A percentile compares a stretch with the other conserved stretches of the same genome.
phyloP scores from a whole-genome alignment of 2,329 filamentous ascomycete genomes.

The Arthrocladium fulminans region DNA sequence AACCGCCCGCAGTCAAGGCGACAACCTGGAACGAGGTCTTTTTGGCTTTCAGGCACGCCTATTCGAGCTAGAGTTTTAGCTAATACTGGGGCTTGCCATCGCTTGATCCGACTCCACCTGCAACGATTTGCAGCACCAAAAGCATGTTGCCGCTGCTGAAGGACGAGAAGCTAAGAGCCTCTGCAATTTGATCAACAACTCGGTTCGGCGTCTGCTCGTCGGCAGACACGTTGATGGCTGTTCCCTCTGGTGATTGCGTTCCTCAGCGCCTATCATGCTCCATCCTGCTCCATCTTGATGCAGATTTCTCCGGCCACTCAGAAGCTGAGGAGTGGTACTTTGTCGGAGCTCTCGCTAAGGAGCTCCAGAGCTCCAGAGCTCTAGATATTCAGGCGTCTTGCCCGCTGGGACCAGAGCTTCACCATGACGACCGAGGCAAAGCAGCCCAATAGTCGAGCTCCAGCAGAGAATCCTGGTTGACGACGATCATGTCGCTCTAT shows the following conservation, averaged over 20 bases:
- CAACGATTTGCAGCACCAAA: neutral
- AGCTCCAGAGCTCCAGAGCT: conserved; percentile 1
- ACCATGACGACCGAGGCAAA: conserved; percentile 1
- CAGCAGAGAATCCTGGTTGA: neutral
- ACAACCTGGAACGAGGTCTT: neutral
- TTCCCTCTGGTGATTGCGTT: neutral
- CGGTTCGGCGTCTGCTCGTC: neutral
- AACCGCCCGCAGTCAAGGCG: too few species aligned
- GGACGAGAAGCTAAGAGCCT: neutral
- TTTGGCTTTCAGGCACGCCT: neutral
- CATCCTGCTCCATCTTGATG: neutral
- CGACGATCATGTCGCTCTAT: neutral
- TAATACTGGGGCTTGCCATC: neutral
- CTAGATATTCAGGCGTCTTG: conserved; percentile 1
- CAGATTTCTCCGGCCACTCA: neutral
- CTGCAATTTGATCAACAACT: conserved; percentile 3
- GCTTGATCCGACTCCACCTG: neutral
- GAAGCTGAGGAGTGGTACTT: conserved; percentile 1
- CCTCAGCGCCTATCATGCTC: neutral
- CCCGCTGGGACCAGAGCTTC: neutral
- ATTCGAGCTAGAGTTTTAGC: neutral
- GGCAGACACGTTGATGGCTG: neutral
- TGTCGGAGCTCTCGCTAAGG: neutral
- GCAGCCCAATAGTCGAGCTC: neutral
- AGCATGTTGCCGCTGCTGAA: neutral